These are phyloP conservation scores for Yarrowia sp. DNA, from an alignment of 805 yeast species.

Conservation along the genomic window DNA sequence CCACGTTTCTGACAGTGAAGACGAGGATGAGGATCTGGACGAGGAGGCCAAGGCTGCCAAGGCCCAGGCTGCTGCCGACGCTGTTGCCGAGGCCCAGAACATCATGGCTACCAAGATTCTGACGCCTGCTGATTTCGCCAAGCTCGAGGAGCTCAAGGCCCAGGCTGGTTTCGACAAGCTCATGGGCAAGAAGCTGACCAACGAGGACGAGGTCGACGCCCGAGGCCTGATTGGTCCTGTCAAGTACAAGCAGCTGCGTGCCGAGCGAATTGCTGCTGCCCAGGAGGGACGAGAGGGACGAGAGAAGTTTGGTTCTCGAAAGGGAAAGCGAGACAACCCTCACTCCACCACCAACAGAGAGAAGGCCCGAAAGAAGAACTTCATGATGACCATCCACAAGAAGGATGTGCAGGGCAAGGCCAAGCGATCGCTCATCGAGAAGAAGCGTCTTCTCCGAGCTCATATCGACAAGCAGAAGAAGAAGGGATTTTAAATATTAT, in stretches of 20 bases:
- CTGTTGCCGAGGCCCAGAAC: conserved; percentile 41
- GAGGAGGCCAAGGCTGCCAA: conserved; percentile 35
- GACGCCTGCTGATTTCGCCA: conserved; percentile 98
- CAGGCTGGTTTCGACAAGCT: conserved; percentile 83
- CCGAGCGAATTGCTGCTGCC: conserved; percentile 83
- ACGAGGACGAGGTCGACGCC: conserved; percentile 87
- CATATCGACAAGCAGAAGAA: conserved; percentile 89
- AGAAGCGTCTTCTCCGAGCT: conserved; percentile 80
- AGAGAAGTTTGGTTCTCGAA: conserved; percentile 83
- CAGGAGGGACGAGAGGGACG: conserved; percentile 92
- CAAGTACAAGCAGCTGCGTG: conserved; percentile 80
- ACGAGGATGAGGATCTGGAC: conserved; percentile 37
- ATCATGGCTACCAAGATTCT: conserved; percentile 74
- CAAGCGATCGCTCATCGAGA: conserved; percentile 83
- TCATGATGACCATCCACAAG: conserved; percentile 97
- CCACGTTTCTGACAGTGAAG: conserved; percentile 53
- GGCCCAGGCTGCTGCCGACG: conserved; percentile 36
- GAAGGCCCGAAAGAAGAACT: conserved; percentile 97
- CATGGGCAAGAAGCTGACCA: conserved; percentile 46
- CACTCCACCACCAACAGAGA: conserved; percentile 95
- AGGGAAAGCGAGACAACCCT: conserved; percentile 64
- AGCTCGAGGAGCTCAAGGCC: conserved; percentile 79
- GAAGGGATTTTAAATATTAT: conserved; percentile 55
- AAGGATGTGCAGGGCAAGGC: conserved; percentile 91
- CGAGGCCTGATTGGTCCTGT: conserved; percentile 68